Evolutionary conservation across 169 alveolate genomes (phyloP), one percentile per base, ranked within the genome.

Genomic region (Eimeria zaria): DNA sequence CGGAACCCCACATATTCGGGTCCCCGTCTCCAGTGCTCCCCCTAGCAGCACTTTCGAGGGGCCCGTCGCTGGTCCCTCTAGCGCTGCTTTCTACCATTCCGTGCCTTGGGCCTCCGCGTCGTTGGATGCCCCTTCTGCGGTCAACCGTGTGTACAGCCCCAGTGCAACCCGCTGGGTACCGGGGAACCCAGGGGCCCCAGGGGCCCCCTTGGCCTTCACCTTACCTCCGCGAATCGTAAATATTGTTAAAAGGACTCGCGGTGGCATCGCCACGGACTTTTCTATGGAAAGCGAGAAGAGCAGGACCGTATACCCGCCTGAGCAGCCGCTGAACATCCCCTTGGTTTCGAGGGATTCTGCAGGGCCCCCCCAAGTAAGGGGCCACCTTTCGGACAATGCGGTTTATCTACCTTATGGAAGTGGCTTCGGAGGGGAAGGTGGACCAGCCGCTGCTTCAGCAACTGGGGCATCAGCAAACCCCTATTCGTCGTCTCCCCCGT

Each of bases 301-400:
- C 48, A 84, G 91, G 53, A 84, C 91, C 33, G 91, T 84, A 22
- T 84, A 84, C 74, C 91, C 91, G 4, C 91, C 91, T 2, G 91
- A 84, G 33, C 20, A 53, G 39, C 91, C 91, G 18, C 74, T 84
- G 55, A 84, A 84, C 91, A 48, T 84, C 3, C 91, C 91, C 22
- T 73, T 73, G 83, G 33, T 33, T 14, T 36, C 83, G 3, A 2
- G 1, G n/a, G 83, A 33, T 33, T 53, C n/a, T 33, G 33, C 27
- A n/a, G 87, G 39, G 53, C 14, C 22, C 60, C 87, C 60, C 33
- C 64, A 76, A 76, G 87, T 62, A 80, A 30, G 89, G 27, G 41
- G 55, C 88, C 88, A 33, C 41, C n/a, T 11, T 36, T 69, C 22
- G 8, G 18, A 1, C 64, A 44, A 5, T n/a, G 64, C 27, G 27